phyloP scores from a whole-genome alignment of 345 rosid genomes.

The Pseudoturritis turrita region DNA sequence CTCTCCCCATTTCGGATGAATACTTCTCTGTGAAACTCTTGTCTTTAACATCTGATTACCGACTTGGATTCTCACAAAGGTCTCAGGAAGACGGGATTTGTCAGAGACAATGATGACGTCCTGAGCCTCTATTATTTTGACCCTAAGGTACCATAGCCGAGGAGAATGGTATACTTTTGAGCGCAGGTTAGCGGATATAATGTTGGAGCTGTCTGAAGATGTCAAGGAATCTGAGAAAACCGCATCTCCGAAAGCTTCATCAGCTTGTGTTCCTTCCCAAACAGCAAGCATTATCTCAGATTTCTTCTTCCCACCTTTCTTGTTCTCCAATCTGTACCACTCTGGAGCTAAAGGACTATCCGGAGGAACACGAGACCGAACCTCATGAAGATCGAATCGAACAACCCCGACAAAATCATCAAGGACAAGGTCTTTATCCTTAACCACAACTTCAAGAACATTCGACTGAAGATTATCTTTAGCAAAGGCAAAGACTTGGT shows the following conservation, averaged over 20 bases:
- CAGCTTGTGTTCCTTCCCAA: constrained; percentile 97
- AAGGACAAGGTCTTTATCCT: constrained; percentile 67
- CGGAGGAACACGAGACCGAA: constrained; percentile 72
- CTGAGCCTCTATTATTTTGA: constrained; percentile 81
- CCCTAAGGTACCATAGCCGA: constrained; percentile 84
- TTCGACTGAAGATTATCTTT: constrained; percentile 61
- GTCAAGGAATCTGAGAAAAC: constrained; percentile 67
- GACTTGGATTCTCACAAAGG: constrained; percentile 57
- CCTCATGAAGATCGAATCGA: constrained; percentile 58
- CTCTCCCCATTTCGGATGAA: constrained; percentile 71
- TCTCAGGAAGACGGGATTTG: constrained; percentile 58
- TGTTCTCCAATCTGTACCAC: constrained; percentile 82
- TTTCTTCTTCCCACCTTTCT: constrained; percentile 44
- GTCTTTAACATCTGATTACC: constrained; percentile 70
- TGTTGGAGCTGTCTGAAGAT: constrained; percentile 44
- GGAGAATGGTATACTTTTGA: constrained; percentile 96
- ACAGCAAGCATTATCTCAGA: constrained; percentile 97
- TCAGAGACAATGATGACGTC: constrained; percentile 59
- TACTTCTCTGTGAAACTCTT: constrained; percentile 41
- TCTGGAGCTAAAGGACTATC: constrained; percentile 97
- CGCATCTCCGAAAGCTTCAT: constrained; percentile 87
- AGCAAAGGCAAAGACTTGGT: constrained; percentile 87
- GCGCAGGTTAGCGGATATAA: constrained; percentile 47
- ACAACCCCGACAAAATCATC: constrained; percentile 74
- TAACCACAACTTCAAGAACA: constrained; percentile 60